Percentiles rank a stretch among this genome's conserved stretches.
These are phyloP conservation scores for Tephrocybe sp. DNA, from an alignment of 768 basidiomycete species.

Conservation along the genomic window DNA sequence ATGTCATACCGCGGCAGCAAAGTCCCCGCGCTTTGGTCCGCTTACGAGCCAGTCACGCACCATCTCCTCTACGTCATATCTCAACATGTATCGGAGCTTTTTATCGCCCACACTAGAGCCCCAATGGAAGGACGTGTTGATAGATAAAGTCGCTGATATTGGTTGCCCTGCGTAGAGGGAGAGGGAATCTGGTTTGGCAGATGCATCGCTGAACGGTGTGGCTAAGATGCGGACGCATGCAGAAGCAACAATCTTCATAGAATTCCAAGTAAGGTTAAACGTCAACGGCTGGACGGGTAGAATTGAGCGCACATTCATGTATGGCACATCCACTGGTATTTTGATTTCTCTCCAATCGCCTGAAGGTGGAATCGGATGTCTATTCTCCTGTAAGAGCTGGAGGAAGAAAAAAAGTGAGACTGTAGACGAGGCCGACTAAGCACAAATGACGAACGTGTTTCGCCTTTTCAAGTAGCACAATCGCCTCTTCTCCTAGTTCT, in stretches of 20 bases:
- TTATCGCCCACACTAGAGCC: conserved; percentile 44
- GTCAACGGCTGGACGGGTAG: conserved; percentile 4
- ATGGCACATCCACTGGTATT: conserved; percentile 86
- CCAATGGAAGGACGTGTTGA: conserved; percentile 82
- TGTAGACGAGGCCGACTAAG: neutral
- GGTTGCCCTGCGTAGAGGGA: conserved; percentile 87
- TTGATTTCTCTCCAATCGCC: conserved; percentile 71
- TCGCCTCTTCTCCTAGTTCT: conserved; percentile 26
- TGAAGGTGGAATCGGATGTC: conserved; percentile 35
- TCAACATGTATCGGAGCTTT: conserved; percentile 50
- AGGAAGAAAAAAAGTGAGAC: neutral
- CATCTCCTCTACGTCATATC: conserved; percentile 82
- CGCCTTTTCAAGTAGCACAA: conserved; percentile 28
- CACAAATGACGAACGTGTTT: conserved; percentile 27
- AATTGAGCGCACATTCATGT: conserved; percentile 62
- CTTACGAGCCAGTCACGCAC: conserved; percentile 88
- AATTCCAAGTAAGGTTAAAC: conserved; percentile 2
- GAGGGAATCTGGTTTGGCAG: conserved; percentile 24
- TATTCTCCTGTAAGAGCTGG: conserved; percentile 44
- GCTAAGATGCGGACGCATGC: conserved; percentile 50
- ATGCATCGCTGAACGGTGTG: conserved; percentile 39
- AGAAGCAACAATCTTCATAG: conserved; percentile 62
- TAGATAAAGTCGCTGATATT: conserved; percentile 62
- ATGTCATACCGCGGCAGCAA: conserved; percentile 61
- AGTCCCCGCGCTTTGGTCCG: conserved; percentile 85